Conservation (phyloP, 768 basidiomycete genomes). For the Rhodocollybia butyracea region DNA sequence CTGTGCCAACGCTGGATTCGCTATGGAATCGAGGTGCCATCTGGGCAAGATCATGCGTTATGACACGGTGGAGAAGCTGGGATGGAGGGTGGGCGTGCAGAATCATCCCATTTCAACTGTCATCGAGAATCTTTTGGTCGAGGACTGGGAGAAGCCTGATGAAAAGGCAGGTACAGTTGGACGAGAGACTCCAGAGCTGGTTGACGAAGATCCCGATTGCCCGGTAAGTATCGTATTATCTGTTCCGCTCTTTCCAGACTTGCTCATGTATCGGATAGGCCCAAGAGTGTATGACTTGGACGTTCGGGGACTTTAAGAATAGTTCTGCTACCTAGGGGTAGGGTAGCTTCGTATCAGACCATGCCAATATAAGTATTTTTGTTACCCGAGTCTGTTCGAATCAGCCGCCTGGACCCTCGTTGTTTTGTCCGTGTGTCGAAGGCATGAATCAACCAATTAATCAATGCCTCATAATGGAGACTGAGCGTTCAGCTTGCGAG, state of each 20-base stretch:
- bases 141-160: conserved; percentile 29
- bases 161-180: conserved; percentile 3
- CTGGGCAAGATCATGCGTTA: conserved; percentile 79
- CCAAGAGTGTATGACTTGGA: conserved; percentile 7
- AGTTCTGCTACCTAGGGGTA: too few relatives aligned
- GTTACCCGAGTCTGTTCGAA: too few relatives aligned
- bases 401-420: too few relatives aligned
- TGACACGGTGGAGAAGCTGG: conserved; percentile 79
- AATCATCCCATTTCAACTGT: conserved; percentile 71
- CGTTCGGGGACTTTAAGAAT: neutral
- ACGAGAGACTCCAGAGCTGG: conserved; percentile 28
- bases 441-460: too few relatives aligned
- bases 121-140: conserved; percentile 51
- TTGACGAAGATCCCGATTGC: conserved; percentile 50
- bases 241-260: neutral
- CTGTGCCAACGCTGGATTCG: conserved; percentile 67
- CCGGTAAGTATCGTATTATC: conserved; percentile 39
- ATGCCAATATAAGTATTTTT: neutral
- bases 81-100: conserved; percentile 75
- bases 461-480: too few relatives aligned
- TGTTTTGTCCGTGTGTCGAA: too few relatives aligned
- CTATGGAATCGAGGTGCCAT: conserved; percentile 87
- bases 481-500: too few relatives aligned
- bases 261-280: neutral
- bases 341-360: neutral